Base-by-base conservation (phyloP, 1,284 basidiomycete genomes). In the Ganoderma resinaceum region DNA sequence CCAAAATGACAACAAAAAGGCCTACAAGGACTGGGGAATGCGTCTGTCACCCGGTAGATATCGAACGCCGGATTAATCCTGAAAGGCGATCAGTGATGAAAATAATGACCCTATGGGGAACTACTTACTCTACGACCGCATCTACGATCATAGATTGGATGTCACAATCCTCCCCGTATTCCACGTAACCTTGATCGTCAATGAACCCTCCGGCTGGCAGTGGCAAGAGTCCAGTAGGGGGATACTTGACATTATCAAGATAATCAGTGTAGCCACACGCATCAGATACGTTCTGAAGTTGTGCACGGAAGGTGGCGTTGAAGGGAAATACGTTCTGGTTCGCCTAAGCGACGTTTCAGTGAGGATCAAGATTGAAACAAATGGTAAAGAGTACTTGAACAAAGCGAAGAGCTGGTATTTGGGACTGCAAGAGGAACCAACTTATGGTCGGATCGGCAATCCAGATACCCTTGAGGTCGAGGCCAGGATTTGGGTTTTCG, bases 21-120 rank as follows among this genome's bases (percentile, higher is more conserved):
- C 14, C 78, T 65, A 80, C 79, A 81, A n/a, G 78, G 70, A 57
- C 76, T 77, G 4, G 80, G 79, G 75, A 76, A 81, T 1, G 77
- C 78, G 64, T 81, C 76, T n/a, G 76, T 80, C 46, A 80, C 79
- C 1, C 81, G 76, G 69, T 84, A 83, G 7, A 82, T 76, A 73
- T 83, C 82, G 70, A 89, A 89, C 4, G 83, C 87, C 1, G 88
- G 87, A 74, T 90, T 89, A 53, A 89, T 75, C 20, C 83, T 86
- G 63, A 20, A 37, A 43, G 43, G 12, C 33, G 20, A 14, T 58
- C 18, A 37, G 20, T 12, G 23, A 6, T n/a, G 18, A 7, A 31
- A 26, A 5, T n/a, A 46, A 12, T 5, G 7, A 20, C 23, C 16
- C 7, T 18, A 16, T 2, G 12, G 26, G 26, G 6, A 18, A 70